A percentile compares a stretch with the other conserved stretches of the same genome.
phyloP scores from a whole-genome alignment of 108 stramenopile genomes.

The Seminavis robusta region DNA sequence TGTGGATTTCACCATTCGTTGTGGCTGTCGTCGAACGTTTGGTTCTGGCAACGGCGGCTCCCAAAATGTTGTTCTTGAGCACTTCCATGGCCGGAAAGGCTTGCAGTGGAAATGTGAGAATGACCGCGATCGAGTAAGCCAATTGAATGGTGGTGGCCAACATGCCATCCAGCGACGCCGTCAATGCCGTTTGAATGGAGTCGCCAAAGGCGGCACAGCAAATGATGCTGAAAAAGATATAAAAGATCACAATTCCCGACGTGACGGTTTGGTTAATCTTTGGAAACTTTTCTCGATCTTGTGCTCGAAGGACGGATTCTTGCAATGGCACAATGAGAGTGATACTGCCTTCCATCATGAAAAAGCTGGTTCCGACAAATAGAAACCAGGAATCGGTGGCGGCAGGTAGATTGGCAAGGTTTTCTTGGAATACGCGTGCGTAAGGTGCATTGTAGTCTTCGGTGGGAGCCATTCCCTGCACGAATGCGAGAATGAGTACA shows the following conservation, averaged over 20 bases:
- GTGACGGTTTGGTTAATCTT: constrained; percentile 28
- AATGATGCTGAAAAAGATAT: constrained; percentile 41
- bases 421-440: constrained; percentile 6
- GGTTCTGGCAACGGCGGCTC: constrained; percentile 9
- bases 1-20: background rate
- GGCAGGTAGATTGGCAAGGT: constrained; percentile 15
- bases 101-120: constrained; percentile 77
- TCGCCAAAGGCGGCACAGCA: constrained; percentile 50
- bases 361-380: constrained; percentile 51
- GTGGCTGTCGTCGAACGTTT: background rate
- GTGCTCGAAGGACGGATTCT: constrained; percentile 33
- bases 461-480: background rate
- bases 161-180: constrained; percentile 30
- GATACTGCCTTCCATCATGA: constrained; percentile 53
- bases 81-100: constrained; percentile 74
- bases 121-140: constrained; percentile 63
- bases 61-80: constrained; percentile 29
- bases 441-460: constrained; percentile 3
- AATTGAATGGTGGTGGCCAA: constrained; percentile 54
- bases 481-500: constrained; percentile 26
- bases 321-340: constrained; percentile 54
- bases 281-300: constrained; percentile 33
- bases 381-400: constrained; percentile 29
- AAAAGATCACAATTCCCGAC: constrained; percentile 32
- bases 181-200: constrained; percentile 35